Conservation (phyloP, 1,139 yeast genomes). For the Candida mesenterica region DNA sequence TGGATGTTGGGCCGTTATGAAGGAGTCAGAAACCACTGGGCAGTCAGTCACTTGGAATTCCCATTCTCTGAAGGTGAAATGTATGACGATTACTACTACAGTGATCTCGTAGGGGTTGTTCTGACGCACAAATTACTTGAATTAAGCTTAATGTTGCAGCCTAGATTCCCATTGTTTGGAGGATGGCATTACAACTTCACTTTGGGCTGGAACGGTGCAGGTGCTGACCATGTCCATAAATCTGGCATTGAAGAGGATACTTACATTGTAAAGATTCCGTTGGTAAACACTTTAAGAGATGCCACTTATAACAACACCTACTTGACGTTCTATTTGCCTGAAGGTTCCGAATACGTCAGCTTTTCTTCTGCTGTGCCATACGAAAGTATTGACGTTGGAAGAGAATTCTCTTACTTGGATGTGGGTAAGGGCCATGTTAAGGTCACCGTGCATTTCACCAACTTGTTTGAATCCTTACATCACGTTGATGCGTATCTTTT, state of each 20-base stretch:
- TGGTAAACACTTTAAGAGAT: slow-evolving; percentile 71
- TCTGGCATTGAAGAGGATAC: slow-evolving; percentile 42
- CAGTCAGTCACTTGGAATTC: slow-evolving; percentile 56
- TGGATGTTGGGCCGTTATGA: slow-evolving; percentile 59
- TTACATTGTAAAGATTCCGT: slow-evolving; percentile 65
- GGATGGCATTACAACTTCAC: slow-evolving; percentile 97
- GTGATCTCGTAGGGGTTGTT: slow-evolving; percentile 94
- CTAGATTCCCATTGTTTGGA: slow-evolving; percentile 92
- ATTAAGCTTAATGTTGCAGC: slow-evolving; percentile 60
- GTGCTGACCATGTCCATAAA: slow-evolving; percentile 52
- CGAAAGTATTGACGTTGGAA: slow-evolving; percentile 31
- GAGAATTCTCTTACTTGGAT: slow-evolving; percentile 72
- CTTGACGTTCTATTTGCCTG: slow-evolving; percentile 76
- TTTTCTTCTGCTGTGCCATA: slow-evolving; percentile 58
- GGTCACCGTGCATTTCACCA: slow-evolving; percentile 58
- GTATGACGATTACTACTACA: slow-evolving; percentile 65
- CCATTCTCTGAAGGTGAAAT: slow-evolving; percentile 44
- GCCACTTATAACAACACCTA: slow-evolving; percentile 62
- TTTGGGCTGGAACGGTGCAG: slow-evolving; percentile 78
- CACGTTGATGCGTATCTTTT: slow-evolving; percentile 56
- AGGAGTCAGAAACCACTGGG: slow-evolving; percentile 42
- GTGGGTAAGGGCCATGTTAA: slow-evolving; percentile 76
- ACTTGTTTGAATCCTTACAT: slow-evolving; percentile 70
- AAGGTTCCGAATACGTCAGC: slow-evolving; percentile 68
- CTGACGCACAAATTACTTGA: slow-evolving; percentile 64